Base-by-base conservation (phyloP, 257 asterid species). In the Verbascum thapsus region DNA sequence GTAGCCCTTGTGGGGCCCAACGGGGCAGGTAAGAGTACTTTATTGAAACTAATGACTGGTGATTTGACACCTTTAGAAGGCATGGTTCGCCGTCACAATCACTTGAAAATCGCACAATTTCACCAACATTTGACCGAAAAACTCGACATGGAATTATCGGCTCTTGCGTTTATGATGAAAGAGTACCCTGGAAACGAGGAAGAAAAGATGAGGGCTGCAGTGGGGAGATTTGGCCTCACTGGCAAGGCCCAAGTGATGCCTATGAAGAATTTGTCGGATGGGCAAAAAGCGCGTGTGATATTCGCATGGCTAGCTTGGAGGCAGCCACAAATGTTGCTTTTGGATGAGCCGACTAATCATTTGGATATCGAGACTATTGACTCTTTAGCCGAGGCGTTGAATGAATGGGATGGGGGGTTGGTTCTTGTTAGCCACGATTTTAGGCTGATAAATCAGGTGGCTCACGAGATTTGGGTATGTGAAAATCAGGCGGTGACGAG, bases 311-410 rank as follows among this genome's bases (percentile, higher is more conserved):
- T 94, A 35, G 99, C 99, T 20, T 94, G 69, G 69, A 84, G 96
- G 77, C 92, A 84, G 63, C 97, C 99, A 0, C 96, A 94, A 17
- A 63, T 94, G 88, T 80, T 90, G 17, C 76, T 94, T 55, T 52
- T 94, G 81, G 99, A 90, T 55, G 99, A 94, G 72, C 99, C 99
- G 3, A 94, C 99, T 19, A 94, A 94, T 67, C 99, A 94, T 80
- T 78, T 94, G 76, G 99, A 94, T 78, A 82, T 90, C 0, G 99
- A 94, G 87, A 94, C 99, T 0, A 94, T 94, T 0, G 99, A 94
- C 63, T 90, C 97, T 0, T 84, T 94, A 3, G 99, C 99, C 0
- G 97, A 92, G 79, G 99, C 99, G 5, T 66, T 92, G 83, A 92
- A 87, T 3, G 96, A 89, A 49, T 92, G 97, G 99, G 97, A 92